Evolutionary conservation across 257 asterid species (phyloP).

Genomic region (Parsonsia alboflavescens): DNA sequence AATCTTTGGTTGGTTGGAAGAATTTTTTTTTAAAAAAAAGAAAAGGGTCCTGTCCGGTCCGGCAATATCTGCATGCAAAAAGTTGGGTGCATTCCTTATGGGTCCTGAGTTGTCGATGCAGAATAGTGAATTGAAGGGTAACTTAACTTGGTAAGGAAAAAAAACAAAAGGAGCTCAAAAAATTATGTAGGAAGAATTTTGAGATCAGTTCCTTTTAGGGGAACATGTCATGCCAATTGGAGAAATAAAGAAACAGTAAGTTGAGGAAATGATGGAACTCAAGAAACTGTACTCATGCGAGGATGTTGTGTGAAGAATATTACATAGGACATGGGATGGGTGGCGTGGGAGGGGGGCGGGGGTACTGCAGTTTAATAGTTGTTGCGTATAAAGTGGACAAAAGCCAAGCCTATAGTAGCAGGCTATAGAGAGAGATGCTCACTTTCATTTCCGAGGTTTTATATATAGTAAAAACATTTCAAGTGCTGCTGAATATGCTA

Average conservation of each 20-base stretch:
- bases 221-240: constrained; percentile 43
- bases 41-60: no score
- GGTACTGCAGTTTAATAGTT: no score
- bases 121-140: constrained; percentile 18
- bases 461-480: neutral
- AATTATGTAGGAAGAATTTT: constrained; percentile 13
- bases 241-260: constrained; percentile 29
- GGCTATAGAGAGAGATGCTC: neutral
- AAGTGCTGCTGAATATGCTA: constrained; percentile 4
- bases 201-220: constrained; percentile 26
- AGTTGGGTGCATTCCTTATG: constrained; percentile 10
- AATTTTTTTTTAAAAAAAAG: no score
- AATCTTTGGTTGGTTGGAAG: no score
- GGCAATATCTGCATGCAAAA: no score
- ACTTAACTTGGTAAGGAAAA: constrained; percentile 21
- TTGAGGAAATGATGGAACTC: constrained; percentile 26
- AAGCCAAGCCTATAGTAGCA: constrained; percentile 17
- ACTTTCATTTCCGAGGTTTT: constrained; percentile 15
- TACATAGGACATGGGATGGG: no score
- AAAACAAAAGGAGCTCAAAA: constrained; percentile 14
- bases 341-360: no score
- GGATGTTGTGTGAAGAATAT: constrained; percentile 23
- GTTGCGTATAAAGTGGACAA: constrained; percentile 41
- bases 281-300: constrained; percentile 8
- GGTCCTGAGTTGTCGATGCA: constrained; percentile 14